phyloP scores from a whole-genome alignment of 2,329 filamentous ascomycete genomes.

The Trichophyton schoenleinii region DNA sequence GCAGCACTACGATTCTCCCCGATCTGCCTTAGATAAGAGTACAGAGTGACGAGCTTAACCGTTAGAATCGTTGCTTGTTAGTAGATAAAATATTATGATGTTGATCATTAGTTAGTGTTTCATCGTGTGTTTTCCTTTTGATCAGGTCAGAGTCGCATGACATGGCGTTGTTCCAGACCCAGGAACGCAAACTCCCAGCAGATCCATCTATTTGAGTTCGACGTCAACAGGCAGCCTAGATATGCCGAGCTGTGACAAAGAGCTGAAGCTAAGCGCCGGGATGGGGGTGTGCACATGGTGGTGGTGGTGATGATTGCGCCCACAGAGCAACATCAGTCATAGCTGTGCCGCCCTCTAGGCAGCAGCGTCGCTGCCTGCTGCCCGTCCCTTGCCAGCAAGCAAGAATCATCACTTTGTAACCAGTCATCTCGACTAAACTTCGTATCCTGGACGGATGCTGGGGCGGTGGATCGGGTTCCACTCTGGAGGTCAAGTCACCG shows the following conservation, averaged over 20 bases:
- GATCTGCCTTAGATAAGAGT: background rate
- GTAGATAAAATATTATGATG: no score
- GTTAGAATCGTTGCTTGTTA: no score
- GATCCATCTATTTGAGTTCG: conserved; percentile 1
- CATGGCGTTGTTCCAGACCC: background rate
- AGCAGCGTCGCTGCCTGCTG: background rate
- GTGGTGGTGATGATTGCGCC: background rate
- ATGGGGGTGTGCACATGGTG: background rate
- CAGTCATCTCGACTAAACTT: background rate
- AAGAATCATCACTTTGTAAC: background rate
- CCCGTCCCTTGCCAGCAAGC: background rate
- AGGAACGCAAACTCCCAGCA: background rate
- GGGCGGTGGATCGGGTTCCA: conserved; percentile 1
- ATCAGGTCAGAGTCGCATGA: background rate
- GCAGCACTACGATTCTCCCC: background rate
- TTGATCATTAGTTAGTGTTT: background rate
- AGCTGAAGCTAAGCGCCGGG: background rate
- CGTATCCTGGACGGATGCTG: background rate
- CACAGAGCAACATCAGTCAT: background rate
- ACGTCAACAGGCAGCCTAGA: background rate
- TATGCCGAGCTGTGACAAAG: background rate
- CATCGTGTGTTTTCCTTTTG: background rate
- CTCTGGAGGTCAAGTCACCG: background rate
- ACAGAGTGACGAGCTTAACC: no score
- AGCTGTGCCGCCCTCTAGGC: background rate